Conservation (phyloP, 352 stramenopile species). For the Phytophthora palmivora region DNA sequence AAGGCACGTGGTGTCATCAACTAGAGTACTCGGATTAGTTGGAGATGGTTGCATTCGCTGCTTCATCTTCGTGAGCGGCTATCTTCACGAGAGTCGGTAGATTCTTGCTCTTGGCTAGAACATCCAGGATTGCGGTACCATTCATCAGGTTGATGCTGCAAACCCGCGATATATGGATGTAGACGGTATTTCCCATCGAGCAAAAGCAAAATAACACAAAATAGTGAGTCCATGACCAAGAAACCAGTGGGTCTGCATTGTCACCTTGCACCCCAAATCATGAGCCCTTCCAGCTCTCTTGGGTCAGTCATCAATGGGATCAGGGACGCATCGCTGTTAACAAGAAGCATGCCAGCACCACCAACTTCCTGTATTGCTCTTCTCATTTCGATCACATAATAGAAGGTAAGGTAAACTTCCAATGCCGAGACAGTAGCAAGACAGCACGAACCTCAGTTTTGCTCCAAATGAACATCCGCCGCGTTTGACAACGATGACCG, state of each 20-base stretch:
- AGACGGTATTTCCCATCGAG: background rate
- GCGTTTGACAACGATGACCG: conserved; percentile 74
- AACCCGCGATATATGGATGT: conserved; percentile 1
- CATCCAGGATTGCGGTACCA: conserved; percentile 46
- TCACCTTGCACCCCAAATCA: conserved; percentile 72
- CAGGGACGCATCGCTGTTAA: conserved; percentile 71
- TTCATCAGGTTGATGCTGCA: conserved; percentile 56
- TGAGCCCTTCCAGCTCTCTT: conserved; percentile 54
- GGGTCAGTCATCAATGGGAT: conserved; percentile 71
- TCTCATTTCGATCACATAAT: background rate
- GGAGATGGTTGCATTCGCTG: conserved; percentile 10
- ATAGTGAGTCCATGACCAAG: conserved; percentile 8
- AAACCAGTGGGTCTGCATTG: background rate
- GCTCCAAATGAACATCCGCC: conserved; percentile 68
- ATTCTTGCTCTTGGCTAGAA: conserved; percentile 61
- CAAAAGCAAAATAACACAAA: conserved; percentile 18
- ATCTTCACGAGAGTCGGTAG: conserved; percentile 64
- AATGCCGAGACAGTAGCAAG: background rate
- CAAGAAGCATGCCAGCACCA: conserved; percentile 64
- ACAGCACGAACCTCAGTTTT: conserved; percentile 58
- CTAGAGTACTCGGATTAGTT: conserved; percentile 27
- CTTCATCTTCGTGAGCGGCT: conserved; percentile 15
- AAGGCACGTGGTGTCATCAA: conserved; percentile 82
- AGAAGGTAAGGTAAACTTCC: background rate
- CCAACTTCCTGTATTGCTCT: conserved; percentile 62